Evolutionary conservation across 352 stramenopile genomes (phyloP).

Genomic region (Phytophthora pseudosyringae): DNA sequence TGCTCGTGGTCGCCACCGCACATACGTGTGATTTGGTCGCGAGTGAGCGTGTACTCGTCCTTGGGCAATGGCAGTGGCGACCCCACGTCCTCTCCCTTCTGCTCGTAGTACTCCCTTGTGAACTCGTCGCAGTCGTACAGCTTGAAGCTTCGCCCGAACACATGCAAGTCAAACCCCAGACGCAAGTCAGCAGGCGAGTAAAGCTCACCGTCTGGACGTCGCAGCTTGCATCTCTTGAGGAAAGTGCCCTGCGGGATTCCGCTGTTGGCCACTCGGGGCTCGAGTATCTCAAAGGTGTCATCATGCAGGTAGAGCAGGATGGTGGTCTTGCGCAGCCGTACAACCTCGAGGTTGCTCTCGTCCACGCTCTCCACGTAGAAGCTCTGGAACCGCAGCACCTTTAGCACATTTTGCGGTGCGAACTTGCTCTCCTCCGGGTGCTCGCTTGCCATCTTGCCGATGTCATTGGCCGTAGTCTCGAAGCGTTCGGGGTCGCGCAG

Average conservation of each 20-base stretch:
- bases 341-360: constrained; percentile 82
- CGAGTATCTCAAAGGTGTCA: constrained; percentile 91
- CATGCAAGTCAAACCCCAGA: constrained; percentile 72
- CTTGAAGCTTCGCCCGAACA: constrained; percentile 82
- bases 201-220: constrained; percentile 58
- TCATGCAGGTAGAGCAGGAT: constrained; percentile 87
- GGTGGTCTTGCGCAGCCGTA: constrained; percentile 76
- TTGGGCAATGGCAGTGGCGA: constrained; percentile 67
- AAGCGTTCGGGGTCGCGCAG: constrained; percentile 62
- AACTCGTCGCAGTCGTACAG: constrained; percentile 80
- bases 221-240: constrained; percentile 77
- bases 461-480: constrained; percentile 63
- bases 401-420: constrained; percentile 77
- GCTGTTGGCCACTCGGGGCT: constrained; percentile 81
- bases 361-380: constrained; percentile 88
- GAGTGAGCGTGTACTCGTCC: constrained; percentile 84
- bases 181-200: constrained; percentile 64
- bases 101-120: constrained; percentile 69
- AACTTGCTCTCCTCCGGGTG: constrained; percentile 75
- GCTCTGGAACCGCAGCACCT: constrained; percentile 86
- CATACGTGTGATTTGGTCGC: constrained; percentile 78
- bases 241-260: constrained; percentile 90
- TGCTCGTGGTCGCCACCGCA: constrained; percentile 72
- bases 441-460: constrained; percentile 48
- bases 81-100: constrained; percentile 51